phyloP scores from a whole-genome alignment of 768 basidiomycete species.

The Ramaria rubella region DNA sequence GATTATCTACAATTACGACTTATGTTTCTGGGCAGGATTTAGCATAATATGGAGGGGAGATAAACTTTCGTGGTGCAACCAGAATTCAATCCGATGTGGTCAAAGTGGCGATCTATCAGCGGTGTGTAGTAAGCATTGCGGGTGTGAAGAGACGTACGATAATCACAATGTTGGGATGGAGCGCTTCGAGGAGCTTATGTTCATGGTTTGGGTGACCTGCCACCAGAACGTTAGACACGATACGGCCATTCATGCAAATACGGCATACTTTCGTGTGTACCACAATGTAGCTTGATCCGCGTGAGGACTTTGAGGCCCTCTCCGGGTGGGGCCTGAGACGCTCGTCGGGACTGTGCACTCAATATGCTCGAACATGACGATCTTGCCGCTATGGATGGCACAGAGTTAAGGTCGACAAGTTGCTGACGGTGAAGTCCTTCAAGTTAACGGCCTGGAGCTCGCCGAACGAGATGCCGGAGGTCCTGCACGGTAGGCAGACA shows the following conservation, averaged over 20 bases:
- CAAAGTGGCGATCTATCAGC: slow-evolving; percentile 73
- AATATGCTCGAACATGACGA: too few relatives aligned
- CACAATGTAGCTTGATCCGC: slow-evolving; percentile 77
- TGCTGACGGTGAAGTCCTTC: too few relatives aligned
- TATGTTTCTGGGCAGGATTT: slow-evolving; percentile 9
- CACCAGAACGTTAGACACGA: background rate
- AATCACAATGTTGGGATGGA: slow-evolving; percentile 83
- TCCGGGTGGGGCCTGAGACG: too few relatives aligned
- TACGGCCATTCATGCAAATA: background rate
- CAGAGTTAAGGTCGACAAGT: too few relatives aligned
- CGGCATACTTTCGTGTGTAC: slow-evolving; percentile 82
- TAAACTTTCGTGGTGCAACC: slow-evolving; percentile 80
- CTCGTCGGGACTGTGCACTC: too few relatives aligned
- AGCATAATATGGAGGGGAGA: background rate
- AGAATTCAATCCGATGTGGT: slow-evolving; percentile 86
- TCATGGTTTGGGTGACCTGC: slow-evolving; percentile 86
- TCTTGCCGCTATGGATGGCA: too few relatives aligned
- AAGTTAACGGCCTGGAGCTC: too few relatives aligned
- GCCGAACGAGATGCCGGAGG: too few relatives aligned
- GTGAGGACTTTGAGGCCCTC: too few relatives aligned
- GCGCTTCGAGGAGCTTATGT: slow-evolving; percentile 75
- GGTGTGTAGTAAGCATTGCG: background rate
- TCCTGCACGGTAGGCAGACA: too few relatives aligned
- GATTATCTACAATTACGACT: slow-evolving; percentile 84
- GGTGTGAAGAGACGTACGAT: slow-evolving; percentile 34